Evolutionary conservation across 2,329 filamentous ascomycete species (phyloP).

Genomic region (Thielaviopsis punctulata): DNA sequence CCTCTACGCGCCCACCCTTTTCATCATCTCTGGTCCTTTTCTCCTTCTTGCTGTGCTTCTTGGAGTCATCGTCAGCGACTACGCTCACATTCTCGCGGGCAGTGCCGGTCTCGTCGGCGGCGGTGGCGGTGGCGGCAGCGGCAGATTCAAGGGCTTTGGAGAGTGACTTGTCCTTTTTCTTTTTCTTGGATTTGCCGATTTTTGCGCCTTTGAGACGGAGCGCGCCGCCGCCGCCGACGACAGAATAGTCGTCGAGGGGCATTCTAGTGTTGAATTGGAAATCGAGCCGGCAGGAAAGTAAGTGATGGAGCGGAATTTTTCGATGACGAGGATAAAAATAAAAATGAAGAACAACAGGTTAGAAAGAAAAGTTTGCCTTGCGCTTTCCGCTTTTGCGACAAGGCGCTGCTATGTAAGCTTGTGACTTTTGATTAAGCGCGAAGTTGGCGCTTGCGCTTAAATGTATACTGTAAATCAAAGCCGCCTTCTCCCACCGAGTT

Average conservation of each 20-base stretch:
- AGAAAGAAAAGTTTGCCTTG: background rate
- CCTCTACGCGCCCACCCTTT: constrained; percentile 17
- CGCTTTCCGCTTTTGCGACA: background rate
- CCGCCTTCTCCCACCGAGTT: no score
- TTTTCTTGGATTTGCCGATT: constrained; percentile 46
- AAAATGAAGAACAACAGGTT: background rate
- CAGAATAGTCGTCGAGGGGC: constrained; percentile 59
- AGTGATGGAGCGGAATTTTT: background rate
- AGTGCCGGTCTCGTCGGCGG: constrained; percentile 15
- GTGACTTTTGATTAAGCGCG: background rate
- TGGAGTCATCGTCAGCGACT: background rate
- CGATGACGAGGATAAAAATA: background rate
- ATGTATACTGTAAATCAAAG: no score
- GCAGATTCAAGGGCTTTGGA: constrained; percentile 30
- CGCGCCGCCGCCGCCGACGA: constrained; percentile 49
- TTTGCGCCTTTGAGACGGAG: constrained; percentile 73
- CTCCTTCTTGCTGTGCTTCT: background rate
- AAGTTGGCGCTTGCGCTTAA: background rate
- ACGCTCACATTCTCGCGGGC: constrained; percentile 22
- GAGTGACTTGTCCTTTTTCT: constrained; percentile 32
- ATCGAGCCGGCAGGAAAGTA: background rate
- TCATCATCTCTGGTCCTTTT: constrained; percentile 20
- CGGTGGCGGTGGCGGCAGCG: no score
- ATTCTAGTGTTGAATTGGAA: constrained; percentile 24
- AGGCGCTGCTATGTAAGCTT: no score